A percentile compares a stretch with the other conserved stretches of the same genome.
Conservation (phyloP, 352 stramenopile genomes). For the Phytophthora kernoviae region DNA sequence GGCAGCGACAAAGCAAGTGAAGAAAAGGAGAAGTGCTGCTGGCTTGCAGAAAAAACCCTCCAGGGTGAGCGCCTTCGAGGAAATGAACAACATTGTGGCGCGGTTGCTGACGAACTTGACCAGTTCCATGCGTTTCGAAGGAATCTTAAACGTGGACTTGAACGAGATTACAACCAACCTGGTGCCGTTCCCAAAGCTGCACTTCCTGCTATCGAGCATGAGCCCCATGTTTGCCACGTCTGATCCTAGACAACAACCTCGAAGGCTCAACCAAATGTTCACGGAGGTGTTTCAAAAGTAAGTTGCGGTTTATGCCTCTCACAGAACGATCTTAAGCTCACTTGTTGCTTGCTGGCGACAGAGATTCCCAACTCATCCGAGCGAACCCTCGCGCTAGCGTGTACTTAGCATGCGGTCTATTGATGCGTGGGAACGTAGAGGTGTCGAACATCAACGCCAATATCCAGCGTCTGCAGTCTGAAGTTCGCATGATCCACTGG, state of each 20-base stretch:
- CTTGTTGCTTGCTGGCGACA: constrained; percentile 24
- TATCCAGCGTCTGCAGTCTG: constrained; percentile 78
- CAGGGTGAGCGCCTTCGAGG: constrained; percentile 91
- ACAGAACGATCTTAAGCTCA: constrained; percentile 5
- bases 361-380: constrained; percentile 79
- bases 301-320: constrained; percentile 1
- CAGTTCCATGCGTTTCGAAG: constrained; percentile 98
- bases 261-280: constrained; percentile 70
- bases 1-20: constrained; percentile 18
- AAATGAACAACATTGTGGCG: constrained; percentile 99
- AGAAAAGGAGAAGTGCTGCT: constrained; percentile 27
- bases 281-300: constrained; percentile 67
- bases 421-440: constrained; percentile 86
- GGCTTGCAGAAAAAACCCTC: constrained; percentile 14
- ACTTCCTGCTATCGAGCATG: constrained; percentile 96
- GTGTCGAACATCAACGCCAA: constrained; percentile 90
- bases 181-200: constrained; percentile 98
- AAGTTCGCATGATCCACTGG: constrained; percentile 91
- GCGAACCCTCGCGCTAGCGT: constrained; percentile 71
- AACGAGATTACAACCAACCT: constrained; percentile 99
- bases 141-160: constrained; percentile 98
- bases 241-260: constrained; percentile 58
- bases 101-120: constrained; percentile 98
- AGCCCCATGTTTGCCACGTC: constrained; percentile 56
- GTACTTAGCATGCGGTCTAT: constrained; percentile 85